Percentiles rank a stretch among this genome's conserved stretches.
phyloP scores from a whole-genome alignment of 192 early-diverging fungal genomes.

The Obelidium mucronatum region DNA sequence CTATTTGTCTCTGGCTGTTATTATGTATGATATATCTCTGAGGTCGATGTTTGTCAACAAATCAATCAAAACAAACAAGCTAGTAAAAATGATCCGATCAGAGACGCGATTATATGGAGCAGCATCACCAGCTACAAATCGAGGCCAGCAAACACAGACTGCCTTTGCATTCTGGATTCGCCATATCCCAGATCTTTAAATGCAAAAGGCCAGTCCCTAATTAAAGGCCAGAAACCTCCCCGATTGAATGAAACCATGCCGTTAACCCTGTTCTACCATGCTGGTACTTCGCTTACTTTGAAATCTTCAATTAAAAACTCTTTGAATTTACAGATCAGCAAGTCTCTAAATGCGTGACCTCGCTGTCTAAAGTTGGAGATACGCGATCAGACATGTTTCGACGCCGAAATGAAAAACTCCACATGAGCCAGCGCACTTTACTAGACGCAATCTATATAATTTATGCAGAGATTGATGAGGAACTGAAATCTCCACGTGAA shows the following conservation, averaged over 20 bases:
- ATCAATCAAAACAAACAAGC: neutral
- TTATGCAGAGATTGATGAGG: constrained; percentile 54
- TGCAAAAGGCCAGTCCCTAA: constrained; percentile 25
- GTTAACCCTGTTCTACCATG: constrained; percentile 48
- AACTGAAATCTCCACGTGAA: constrained; percentile 51
- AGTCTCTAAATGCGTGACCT: constrained; percentile 33
- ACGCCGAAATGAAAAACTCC: constrained; percentile 59
- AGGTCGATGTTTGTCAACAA: no score
- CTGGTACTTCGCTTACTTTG: constrained; percentile 47
- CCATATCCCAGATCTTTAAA: constrained; percentile 51
- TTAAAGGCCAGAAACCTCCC: constrained; percentile 33
- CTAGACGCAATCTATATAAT: constrained; percentile 61
- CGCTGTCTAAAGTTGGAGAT: constrained; percentile 34
- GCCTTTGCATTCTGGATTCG: constrained; percentile 31
- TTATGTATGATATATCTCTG: no score
- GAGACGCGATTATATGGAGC: neutral
- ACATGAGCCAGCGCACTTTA: constrained; percentile 61
- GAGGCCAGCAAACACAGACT: constrained; percentile 25
- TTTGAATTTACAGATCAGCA: constrained; percentile 51
- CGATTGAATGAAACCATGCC: constrained; percentile 52
- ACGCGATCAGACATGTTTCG: constrained; percentile 34
- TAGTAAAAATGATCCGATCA: neutral
- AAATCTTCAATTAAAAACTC: constrained; percentile 25
- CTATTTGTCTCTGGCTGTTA: no score
- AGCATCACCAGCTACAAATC: constrained; percentile 2